Evolutionary conservation across 1,139 yeast species (phyloP), one percentile per base, ranked within the genome.

Genomic region (Kodamaea suecica): DNA sequence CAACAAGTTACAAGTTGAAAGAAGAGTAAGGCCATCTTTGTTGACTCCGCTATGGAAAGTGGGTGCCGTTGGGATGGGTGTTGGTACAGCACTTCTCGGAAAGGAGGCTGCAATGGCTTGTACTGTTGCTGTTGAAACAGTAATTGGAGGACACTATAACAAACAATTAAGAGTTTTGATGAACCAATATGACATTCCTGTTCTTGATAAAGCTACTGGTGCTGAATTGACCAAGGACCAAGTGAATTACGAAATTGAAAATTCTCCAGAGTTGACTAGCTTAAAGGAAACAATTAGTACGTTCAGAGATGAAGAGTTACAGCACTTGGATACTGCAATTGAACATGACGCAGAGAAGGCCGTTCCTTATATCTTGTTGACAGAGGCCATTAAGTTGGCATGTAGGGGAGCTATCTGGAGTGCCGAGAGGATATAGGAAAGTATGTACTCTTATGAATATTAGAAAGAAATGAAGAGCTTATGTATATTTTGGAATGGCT

Each of bases 91-190:
- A 0, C 52, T 84, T 35, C 63, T 90, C 44, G 84, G 96, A 17
- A 86, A 87, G 52, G 96, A 92, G 55, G 97, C 97, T 1, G 98
- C 98, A 2, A 92, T 92, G 99, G 98, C 98, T 1, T 94, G 99
- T 55, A 92, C 99, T 0, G 97, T 90, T 41, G 98, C 98, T 0
- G 98, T 92, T 1, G 99, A 92, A 60, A 94, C 98, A 0, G 97
- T 94, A 2, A 94, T 92, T 58, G 99, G 98, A 2, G 85, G 86
- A 1, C 99, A 92, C 57, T 92, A 92, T 62, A 92, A 94, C 53
- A 80, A 82, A 43, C 99, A 92, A 58, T 66, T 92, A 44, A 68
- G 99, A 36, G 80, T 82, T 36, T 65, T 92, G 37, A 70, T 73
- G 61, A 79, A 78, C 48, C 82, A 80, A 44, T 80, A 69, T 45